Evolutionary conservation across 208 protist species (phyloP).

Genomic region (Trypanosomatidae sp.): DNA sequence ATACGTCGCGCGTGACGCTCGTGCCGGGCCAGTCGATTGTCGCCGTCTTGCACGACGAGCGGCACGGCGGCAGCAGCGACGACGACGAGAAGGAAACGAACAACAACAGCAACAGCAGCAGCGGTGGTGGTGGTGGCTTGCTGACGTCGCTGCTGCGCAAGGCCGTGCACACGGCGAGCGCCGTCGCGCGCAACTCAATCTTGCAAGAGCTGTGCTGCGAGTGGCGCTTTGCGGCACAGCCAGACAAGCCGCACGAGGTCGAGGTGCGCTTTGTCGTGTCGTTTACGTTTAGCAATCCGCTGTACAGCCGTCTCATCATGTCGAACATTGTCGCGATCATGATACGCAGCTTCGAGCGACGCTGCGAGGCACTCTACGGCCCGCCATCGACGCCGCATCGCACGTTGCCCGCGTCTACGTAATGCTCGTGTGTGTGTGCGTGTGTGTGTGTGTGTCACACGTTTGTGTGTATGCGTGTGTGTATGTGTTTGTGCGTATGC

Average conservation of each 20-base stretch:
- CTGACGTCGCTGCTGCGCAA: slow-evolving; percentile 19
- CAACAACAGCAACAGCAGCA: background rate
- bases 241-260: slow-evolving; percentile 19
- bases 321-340: slow-evolving; percentile 62
- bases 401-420: slow-evolving; percentile 10
- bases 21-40: slow-evolving; percentile 27
- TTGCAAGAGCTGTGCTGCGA: slow-evolving; percentile 47
- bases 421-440: too few species aligned
- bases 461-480: background rate
- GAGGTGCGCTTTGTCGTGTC: slow-evolving; percentile 63
- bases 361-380: slow-evolving; percentile 52
- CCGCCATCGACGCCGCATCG: slow-evolving; percentile 30
- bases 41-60: slow-evolving; percentile 34
- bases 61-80: background rate
- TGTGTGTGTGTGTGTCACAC: background rate
- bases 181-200: slow-evolving; percentile 22
- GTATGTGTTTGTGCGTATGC: too few species aligned
- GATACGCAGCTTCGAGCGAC: slow-evolving; percentile 67
- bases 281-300: slow-evolving; percentile 66
- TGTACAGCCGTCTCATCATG: slow-evolving; percentile 65
- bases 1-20: slow-evolving; percentile 55
- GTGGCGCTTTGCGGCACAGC: slow-evolving; percentile 47
- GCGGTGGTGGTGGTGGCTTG: slow-evolving; percentile 5
- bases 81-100: background rate
- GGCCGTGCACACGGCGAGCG: slow-evolving; percentile 13